phyloP scores from a whole-genome alignment of 169 alveolate species.

The Babesia sp. region DNA sequence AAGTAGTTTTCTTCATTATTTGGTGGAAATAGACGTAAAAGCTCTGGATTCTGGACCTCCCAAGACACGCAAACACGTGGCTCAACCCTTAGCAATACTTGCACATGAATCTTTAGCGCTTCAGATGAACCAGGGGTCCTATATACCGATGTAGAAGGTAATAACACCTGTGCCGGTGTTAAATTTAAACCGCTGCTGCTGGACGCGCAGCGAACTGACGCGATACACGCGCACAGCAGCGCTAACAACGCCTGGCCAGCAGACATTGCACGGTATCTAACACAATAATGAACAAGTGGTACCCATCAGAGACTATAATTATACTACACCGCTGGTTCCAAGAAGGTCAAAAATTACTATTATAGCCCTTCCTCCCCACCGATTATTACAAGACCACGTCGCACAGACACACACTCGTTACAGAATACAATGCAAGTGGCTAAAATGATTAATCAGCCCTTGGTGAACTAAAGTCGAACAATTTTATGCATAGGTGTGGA shows the following conservation, averaged over 20 bases:
- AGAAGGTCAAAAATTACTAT: too few species aligned
- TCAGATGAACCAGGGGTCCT: slow-evolving; percentile 5
- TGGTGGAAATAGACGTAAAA: slow-evolving; percentile 14
- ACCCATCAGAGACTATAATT: too few species aligned
- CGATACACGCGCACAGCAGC: slow-evolving; percentile 15
- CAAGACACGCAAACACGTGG: slow-evolving; percentile 64
- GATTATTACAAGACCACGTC: too few species aligned
- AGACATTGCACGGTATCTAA: not conserved
- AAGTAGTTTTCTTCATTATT: slow-evolving; percentile 24
- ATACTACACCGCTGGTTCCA: too few species aligned
- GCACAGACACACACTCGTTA: too few species aligned
- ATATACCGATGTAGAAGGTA: slow-evolving; percentile 55
- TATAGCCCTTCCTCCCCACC: too few species aligned
- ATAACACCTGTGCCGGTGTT: slow-evolving; percentile 60
- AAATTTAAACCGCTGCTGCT: slow-evolving; percentile 14
- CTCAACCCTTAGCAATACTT: slow-evolving; percentile 48
- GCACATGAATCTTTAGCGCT: slow-evolving; percentile 36
- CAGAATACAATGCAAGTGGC: too few species aligned
- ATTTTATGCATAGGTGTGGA: too few species aligned
- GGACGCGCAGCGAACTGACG: slow-evolving; percentile 4
- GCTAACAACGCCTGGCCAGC: not conserved
- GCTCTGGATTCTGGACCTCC: slow-evolving; percentile 55
- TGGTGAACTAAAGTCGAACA: too few species aligned
- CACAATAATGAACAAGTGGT: not conserved
- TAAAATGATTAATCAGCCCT: too few species aligned